phyloP scores from a whole-genome alignment of 2,329 filamentous ascomycete genomes.

The Pochonia chlamydosporia region DNA sequence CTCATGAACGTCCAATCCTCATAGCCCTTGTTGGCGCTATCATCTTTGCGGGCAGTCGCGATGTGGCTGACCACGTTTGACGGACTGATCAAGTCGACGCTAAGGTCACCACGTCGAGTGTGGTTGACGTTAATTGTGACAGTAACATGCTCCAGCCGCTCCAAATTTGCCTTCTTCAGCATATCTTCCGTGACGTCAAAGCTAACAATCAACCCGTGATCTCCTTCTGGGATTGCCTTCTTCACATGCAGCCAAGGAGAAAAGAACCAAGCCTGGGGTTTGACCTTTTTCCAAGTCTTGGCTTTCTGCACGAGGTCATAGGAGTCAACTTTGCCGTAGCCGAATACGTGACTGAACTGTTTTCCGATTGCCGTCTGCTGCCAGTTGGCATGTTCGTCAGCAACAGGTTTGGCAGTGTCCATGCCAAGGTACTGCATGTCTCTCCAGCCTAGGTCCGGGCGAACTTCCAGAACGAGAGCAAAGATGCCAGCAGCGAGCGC shows the following conservation, averaged over 20 bases:
- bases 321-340: slow-evolving; percentile 91
- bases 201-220: slow-evolving; percentile 69
- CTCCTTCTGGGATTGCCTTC: slow-evolving; percentile 77
- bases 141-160: slow-evolving; percentile 86
- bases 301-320: slow-evolving; percentile 80
- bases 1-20: slow-evolving; percentile 99
- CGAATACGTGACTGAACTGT: slow-evolving; percentile 89
- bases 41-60: slow-evolving; percentile 65
- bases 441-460: slow-evolving; percentile 86
- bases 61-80: slow-evolving; percentile 77
- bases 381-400: slow-evolving; percentile 67
- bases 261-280: slow-evolving; percentile 91
- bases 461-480: slow-evolving; percentile 76
- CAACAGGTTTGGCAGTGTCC: slow-evolving; percentile 75
- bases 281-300: slow-evolving; percentile 80
- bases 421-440: slow-evolving; percentile 90
- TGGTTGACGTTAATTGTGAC: slow-evolving; percentile 97
- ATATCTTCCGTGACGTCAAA: slow-evolving; percentile 79
- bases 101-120: slow-evolving; percentile 80
- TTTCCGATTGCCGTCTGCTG: slow-evolving; percentile 74
- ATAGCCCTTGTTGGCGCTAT: slow-evolving; percentile 66
- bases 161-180: slow-evolving; percentile 76
- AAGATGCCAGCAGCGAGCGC: slow-evolving; percentile 90
- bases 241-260: slow-evolving; percentile 93
- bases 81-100: slow-evolving; percentile 85